These are phyloP conservation scores for Scutellaria barbata DNA, from an alignment of 257 asterid genomes.

Conservation along the genomic window DNA sequence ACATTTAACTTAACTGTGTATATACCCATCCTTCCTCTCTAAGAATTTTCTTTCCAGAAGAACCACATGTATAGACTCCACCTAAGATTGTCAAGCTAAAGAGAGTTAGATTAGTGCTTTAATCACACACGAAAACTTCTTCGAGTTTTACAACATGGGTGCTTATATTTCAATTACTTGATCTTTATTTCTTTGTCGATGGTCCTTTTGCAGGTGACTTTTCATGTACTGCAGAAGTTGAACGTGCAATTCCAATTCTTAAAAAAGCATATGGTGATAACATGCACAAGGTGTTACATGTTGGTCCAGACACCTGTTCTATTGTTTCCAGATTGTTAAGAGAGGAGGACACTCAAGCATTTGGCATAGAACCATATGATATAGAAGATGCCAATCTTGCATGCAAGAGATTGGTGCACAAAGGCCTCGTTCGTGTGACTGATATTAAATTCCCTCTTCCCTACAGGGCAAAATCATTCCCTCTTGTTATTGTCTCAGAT, in stretches of 20 bases:
- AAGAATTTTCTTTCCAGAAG: background rate
- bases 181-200: conserved; percentile 1
- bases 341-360: conserved; percentile 54
- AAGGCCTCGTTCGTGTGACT: conserved; percentile 56
- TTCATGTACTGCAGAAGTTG: conserved; percentile 52
- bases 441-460: conserved; percentile 63
- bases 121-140: background rate
- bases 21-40: conserved; percentile 8
- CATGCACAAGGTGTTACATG: conserved; percentile 61
- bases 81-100: background rate
- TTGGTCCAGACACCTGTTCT: conserved; percentile 61
- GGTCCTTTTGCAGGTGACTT: conserved; percentile 48
- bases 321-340: conserved; percentile 48
- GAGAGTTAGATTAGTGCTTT: background rate
- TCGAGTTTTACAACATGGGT: background rate
- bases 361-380: conserved; percentile 63
- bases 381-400: conserved; percentile 47
- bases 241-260: conserved; percentile 51
- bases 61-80: conserved; percentile 5
- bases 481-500: conserved; percentile 58
- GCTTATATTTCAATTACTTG: background rate
- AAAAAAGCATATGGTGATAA: conserved; percentile 53
- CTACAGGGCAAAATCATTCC: conserved; percentile 54
- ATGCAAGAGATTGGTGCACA: conserved; percentile 56
- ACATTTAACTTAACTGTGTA: background rate